phyloP scores from a whole-genome alignment of 768 basidiomycete species.

The Roridomyces roridus region DNA sequence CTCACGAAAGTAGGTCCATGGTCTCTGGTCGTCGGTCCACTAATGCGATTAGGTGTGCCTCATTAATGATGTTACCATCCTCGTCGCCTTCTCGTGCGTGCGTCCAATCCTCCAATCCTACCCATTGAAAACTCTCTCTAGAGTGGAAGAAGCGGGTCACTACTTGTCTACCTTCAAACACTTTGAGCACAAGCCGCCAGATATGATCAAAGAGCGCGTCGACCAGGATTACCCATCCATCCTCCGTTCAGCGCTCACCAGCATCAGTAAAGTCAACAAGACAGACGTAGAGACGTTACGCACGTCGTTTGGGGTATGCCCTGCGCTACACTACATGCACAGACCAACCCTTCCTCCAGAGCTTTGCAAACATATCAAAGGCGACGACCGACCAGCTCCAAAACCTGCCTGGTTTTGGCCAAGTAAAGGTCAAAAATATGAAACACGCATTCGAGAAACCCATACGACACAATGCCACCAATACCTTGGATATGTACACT shows the following conservation, averaged over 20 bases:
- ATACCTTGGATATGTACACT: constrained; percentile 41
- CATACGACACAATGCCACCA: constrained; percentile 73
- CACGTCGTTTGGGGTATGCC: constrained; percentile 87
- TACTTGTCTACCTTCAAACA: constrained; percentile 93
- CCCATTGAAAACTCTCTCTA: constrained; percentile 35
- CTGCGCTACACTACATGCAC: background rate
- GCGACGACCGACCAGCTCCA: constrained; percentile 78
- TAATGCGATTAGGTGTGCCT: constrained; percentile 65
- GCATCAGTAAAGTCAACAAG: constrained; percentile 94
- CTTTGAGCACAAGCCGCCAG: constrained; percentile 92
- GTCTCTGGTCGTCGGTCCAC: constrained; percentile 1
- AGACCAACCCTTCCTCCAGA: constrained; percentile 51
- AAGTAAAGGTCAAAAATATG: constrained; percentile 90
- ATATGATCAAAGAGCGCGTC: constrained; percentile 92
- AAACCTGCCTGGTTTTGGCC: constrained; percentile 90
- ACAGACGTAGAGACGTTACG: constrained; percentile 95
- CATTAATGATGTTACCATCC: constrained; percentile 91
- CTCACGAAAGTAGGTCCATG: constrained; percentile 73
- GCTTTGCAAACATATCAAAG: constrained; percentile 81
- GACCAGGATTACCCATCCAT: constrained; percentile 89
- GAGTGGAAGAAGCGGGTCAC: constrained; percentile 89
- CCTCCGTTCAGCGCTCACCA: constrained; percentile 82
- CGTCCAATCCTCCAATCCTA: background rate
- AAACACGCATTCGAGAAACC: constrained; percentile 92
- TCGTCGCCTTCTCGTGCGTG: constrained; percentile 89